Evolutionary conservation across 352 stramenopile genomes (phyloP), one percentile per base, ranked within the genome.

Genomic region (Blastocystis sp.): DNA sequence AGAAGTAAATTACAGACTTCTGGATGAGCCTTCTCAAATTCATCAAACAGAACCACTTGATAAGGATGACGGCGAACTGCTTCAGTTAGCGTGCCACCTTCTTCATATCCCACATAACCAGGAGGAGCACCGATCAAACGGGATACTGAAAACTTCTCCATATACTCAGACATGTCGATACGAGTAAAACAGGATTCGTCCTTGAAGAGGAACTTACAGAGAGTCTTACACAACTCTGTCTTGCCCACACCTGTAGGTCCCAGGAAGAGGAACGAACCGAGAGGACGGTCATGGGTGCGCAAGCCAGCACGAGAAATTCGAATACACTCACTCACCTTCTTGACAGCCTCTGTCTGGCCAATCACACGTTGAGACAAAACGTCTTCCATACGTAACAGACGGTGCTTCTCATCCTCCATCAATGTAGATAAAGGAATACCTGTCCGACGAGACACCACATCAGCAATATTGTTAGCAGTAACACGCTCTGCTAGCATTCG

Each of bases 91-190:
- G 95, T 93, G 27, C 95, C 95, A 42, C 95, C 95, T 91, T 97
- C 93, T 73, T 98, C 95, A 88, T 96, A 97, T 35, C 92, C 92
- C 42, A 89, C 87, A 89, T 97, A 97, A 59, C 95, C 95, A 19
- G 95, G 94, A 12, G 94, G 93, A 19, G 93, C 92, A 49, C 95
- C 95, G 43, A 97, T 89, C 27, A 98, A 89, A 46, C 94, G 92
- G 51, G 92, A 94, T 14, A 98, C 93, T 54, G 92, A 94, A 88
- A 96, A 95, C 88, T 97, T 97, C 88, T 97, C 94, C 94, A 97
- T 97, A 89, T 97, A 98, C 92, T 97, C 94, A 42, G 92, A 96
- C 94, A 98, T 98, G 89, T 98, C 95, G 57, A 98, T 96, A 35
- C 95, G 93, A 51, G 96, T 96, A 51, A 98, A 91, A 1, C 93